phyloP scores from a whole-genome alignment of 2,329 filamentous ascomycete species.

The Colletotrichum tropicicola region DNA sequence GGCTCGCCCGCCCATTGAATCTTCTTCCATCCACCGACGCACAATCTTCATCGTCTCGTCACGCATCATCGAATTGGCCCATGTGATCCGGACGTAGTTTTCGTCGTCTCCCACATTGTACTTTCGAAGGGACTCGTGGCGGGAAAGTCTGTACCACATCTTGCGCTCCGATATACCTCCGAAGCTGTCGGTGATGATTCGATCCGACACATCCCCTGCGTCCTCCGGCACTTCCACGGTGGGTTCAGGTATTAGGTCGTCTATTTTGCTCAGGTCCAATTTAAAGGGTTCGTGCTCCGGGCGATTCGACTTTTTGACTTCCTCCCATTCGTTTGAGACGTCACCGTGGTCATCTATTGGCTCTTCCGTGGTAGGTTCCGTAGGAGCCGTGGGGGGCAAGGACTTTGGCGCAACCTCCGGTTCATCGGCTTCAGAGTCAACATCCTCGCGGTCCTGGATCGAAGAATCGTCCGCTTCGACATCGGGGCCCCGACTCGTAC shows the following conservation, averaged over 20 bases:
- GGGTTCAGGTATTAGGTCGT: constrained; percentile 42
- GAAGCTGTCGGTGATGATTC: constrained; percentile 61
- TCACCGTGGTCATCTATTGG: not conserved
- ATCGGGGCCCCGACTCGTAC: constrained; percentile 10
- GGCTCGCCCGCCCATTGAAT: constrained; percentile 62
- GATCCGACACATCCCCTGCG: constrained; percentile 51
- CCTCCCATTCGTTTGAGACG: not conserved
- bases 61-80: constrained; percentile 63
- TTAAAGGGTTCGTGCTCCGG: constrained; percentile 27
- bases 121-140: constrained; percentile 65
- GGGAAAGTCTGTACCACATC: constrained; percentile 71
- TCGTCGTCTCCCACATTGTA: constrained; percentile 67
- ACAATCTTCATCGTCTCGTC: constrained; percentile 66
- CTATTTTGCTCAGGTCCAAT: constrained; percentile 45
- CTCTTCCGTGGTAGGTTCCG: too few species aligned
- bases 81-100: constrained; percentile 66
- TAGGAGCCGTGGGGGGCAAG: not conserved
- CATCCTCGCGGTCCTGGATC: not conserved
- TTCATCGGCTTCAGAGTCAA: not conserved
- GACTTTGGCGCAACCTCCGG: not conserved
- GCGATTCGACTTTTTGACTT: not conserved
- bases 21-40: constrained; percentile 73
- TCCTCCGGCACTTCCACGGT: constrained; percentile 15
- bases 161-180: constrained; percentile 65
- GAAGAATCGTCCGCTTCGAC: not conserved